Evolutionary conservation across 192 early-diverging fungal genomes (phyloP), one percentile per base, ranked within the genome.

Genomic region (Rhizophagus clarus): DNA sequence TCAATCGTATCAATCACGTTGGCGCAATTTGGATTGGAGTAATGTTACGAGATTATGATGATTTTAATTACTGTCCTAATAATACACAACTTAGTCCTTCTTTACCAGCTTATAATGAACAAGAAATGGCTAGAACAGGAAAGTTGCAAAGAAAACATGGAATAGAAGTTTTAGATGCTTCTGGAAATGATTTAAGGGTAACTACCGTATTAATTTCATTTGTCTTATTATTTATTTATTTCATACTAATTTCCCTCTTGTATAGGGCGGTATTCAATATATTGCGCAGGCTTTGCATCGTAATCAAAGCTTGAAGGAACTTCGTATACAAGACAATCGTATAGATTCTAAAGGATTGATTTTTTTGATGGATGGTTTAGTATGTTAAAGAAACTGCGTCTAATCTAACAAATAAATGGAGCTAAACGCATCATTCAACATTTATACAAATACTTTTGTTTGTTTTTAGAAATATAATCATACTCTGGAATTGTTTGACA

Each of bases 1-100:
- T 81, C 37, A 90, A 89, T 71, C 85, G 84, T 42, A 87, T 89
- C 29, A 87, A 84, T 28, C 71, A 86, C 29, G 45, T 82, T 29
- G 85, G 87, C 29, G 87, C 87, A 28, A 80, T 88, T 0, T 88
- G 85, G 84, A 82, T 90, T 51, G 88, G 89, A 0, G 88, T 90
- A 11, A 81, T 90, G 84, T 77, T 90, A 69, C 79, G 88, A 17
- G 88, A 88, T 63, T 90, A 90, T 72, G 88, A 87, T 28, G 85
- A 87, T 29, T 83, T 63, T 14, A 60, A 37, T 42, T 42, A 7
- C 12, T 20, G 12, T 20, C 17, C 17, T 4, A 14, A 62, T 11
- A 61, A 40, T 75, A 4, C 29, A 26, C n/a, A 29, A 24, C 0
- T 62, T 76, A 34, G 17, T 40, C 22, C 56, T 37, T 1, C 31